Evolutionary conservation across 116 monocot species (phyloP).

Genomic region (Thalassia testudinum): DNA sequence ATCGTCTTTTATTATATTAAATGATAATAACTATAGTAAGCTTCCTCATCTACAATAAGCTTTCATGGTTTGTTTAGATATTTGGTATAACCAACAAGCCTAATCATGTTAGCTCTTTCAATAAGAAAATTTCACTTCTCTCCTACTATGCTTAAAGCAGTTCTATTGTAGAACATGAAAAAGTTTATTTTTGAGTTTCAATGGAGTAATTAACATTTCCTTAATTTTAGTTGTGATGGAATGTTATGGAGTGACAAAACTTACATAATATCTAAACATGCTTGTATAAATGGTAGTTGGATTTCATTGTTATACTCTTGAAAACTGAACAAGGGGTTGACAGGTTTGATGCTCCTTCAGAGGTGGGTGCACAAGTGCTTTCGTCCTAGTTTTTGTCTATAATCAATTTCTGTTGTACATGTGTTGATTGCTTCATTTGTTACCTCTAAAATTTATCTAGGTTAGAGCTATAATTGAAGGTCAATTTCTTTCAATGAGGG

Average conservation of each 20-base stretch:
- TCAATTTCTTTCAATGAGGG: conserved; percentile 85
- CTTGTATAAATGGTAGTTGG: conserved; percentile 28
- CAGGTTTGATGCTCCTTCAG: conserved; percentile 67
- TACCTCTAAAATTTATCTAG: no score
- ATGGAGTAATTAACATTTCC: no score
- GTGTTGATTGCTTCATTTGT: neutral
- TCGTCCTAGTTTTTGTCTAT: neutral
- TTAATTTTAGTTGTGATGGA: no score
- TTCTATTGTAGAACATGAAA: no score
- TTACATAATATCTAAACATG: neutral
- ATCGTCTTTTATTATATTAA: no score
- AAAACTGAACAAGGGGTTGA: conserved; percentile 39
- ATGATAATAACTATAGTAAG: no score
- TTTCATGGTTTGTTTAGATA: conserved; percentile 25
- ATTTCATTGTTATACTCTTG: conserved; percentile 47
- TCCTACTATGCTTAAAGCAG: no score
- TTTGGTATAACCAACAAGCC: conserved; percentile 76
- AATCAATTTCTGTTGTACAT: neutral
- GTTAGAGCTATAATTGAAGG: conserved; percentile 87
- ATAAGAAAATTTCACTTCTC: no score
- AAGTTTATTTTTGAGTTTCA: no score
- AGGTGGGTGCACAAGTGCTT: conserved; percentile 30
- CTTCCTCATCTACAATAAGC: no score
- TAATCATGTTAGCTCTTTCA: no score
- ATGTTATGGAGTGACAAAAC: no score